Evolutionary conservation across 352 stramenopile genomes (phyloP).

Genomic region (Halophytophthora polymorphica): DNA sequence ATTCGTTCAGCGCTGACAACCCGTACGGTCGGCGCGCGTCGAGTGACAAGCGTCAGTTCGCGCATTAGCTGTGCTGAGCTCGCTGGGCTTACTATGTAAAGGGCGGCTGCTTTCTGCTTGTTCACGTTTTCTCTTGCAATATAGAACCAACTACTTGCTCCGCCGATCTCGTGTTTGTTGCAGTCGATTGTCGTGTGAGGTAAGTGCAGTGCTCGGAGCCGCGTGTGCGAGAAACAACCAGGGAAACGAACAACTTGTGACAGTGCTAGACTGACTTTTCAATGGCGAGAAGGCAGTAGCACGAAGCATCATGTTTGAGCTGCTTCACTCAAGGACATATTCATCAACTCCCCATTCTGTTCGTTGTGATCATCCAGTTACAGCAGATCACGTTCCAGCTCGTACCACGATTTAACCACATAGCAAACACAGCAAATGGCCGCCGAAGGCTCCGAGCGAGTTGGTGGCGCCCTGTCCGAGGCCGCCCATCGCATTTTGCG

Average conservation of each 20-base stretch:
- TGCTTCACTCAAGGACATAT: too few species aligned
- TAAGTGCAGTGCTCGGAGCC: not conserved
- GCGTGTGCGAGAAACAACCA: too few species aligned
- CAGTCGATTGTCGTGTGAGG: not conserved
- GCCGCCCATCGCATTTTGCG: not conserved
- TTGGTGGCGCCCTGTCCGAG: not conserved
- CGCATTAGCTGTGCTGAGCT: conserved; percentile 32
- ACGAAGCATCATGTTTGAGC: too few species aligned
- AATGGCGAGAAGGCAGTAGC: too few species aligned
- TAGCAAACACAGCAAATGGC: not conserved
- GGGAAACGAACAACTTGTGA: too few species aligned
- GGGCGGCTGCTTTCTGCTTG: conserved; percentile 11
- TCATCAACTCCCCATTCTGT: too few species aligned
- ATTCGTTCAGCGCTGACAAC: conserved; percentile 97
- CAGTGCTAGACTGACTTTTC: too few species aligned
- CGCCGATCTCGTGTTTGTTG: not conserved
- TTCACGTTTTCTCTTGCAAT: conserved; percentile 26
- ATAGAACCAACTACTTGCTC: conserved; percentile 20
- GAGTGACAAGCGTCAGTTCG: conserved; percentile 95
- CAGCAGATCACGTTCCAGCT: not conserved
- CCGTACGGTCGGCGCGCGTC: conserved; percentile 92
- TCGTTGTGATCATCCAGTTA: too few species aligned
- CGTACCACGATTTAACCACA: too few species aligned
- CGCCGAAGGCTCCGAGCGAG: not conserved
- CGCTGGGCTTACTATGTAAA: conserved; percentile 6